Base-by-base conservation (phyloP, 306 rosid species). In the Dalbergia oliveri region DNA sequence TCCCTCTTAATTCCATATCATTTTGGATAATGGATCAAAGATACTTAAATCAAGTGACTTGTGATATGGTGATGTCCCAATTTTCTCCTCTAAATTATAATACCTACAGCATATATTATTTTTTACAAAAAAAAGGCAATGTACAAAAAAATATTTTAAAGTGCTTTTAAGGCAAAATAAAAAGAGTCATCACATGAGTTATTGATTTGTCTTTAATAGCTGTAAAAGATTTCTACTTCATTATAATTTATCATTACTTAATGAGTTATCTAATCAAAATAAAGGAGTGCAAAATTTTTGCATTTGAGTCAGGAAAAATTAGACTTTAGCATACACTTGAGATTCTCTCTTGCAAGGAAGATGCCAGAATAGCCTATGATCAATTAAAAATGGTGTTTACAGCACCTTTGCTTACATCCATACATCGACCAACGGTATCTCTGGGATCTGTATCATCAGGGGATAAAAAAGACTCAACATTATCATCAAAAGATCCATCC, bases 391-490 rank as follows among this genome's bases (percentile, higher is more conserved):
- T 65, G 84, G 85, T 78, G 75, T 82, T 82, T 76, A 81, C 75
- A 34, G 86, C 91, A 95, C 99, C 99, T 95, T 93, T 93, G 97
- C 94, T 90, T 77, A 93, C 93, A 87, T 93, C 99, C 96, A 94
- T 92, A 86, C 97, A 88, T 67, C 96, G 97, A 71, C 93, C 94
- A 69, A 90, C 99, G 26, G 90, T 81, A 82, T 95, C 99, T 89
- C 98, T 88, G 66, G 97, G 97, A 75, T 93, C 99, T 18, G 91
- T 64, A 85, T 96, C 99, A 82, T 96, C 99, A 85, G 86, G 98
- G 77, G 99, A 93, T 88, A 96, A 93, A 86, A 96, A 96, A 84
- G 97, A 91, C 88, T 96, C 99, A 0, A 96, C 99, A 72, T 96
- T 96, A 62, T 96, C 99, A 69, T 96, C 99, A 56, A 94, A 94